Percentiles rank a stretch among this genome's conserved stretches.
Conservation (phyloP, 1,284 basidiomycete species). For the Ganoderma multipileum region DNA sequence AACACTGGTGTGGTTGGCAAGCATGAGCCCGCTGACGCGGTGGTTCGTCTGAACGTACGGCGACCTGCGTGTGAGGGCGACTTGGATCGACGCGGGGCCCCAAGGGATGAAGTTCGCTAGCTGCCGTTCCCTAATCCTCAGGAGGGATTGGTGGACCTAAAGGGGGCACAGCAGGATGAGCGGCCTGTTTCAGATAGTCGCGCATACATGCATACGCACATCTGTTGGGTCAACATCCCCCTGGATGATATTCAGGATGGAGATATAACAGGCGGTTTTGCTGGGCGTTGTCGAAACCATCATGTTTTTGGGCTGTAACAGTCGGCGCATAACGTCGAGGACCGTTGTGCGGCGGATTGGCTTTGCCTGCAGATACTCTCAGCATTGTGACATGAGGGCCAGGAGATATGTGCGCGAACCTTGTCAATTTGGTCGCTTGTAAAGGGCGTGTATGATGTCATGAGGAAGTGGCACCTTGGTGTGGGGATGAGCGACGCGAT, state of each 20-base stretch:
- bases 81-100: constrained; percentile 99
- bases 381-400: neutral
- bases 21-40: constrained; percentile 96
- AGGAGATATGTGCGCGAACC: constrained; percentile 46
- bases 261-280: constrained; percentile 95
- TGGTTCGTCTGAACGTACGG: constrained; percentile 91
- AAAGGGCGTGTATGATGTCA: constrained; percentile 99
- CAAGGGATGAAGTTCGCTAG: constrained; percentile 99
- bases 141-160: constrained; percentile 94
- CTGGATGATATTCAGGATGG: constrained; percentile 98
- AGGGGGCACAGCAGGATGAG: neutral
- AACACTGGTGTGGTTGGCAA: constrained; percentile 98
- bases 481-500: constrained; percentile 98
- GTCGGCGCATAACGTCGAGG: constrained; percentile 97
- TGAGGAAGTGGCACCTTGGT: constrained; percentile 98
- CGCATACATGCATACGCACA: constrained; percentile 52
- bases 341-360: constrained; percentile 91
- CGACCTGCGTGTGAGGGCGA: constrained; percentile 91
- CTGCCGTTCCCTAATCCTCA: constrained; percentile 96
- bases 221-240: constrained; percentile 98
- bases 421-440: constrained; percentile 96
- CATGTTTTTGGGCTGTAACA: constrained; percentile 98
- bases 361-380: constrained; percentile 40
- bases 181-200: neutral
- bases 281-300: constrained; percentile 96